phyloP scores from a whole-genome alignment of 2,329 filamentous ascomycete species.

The Cryphonectria carpinicola region DNA sequence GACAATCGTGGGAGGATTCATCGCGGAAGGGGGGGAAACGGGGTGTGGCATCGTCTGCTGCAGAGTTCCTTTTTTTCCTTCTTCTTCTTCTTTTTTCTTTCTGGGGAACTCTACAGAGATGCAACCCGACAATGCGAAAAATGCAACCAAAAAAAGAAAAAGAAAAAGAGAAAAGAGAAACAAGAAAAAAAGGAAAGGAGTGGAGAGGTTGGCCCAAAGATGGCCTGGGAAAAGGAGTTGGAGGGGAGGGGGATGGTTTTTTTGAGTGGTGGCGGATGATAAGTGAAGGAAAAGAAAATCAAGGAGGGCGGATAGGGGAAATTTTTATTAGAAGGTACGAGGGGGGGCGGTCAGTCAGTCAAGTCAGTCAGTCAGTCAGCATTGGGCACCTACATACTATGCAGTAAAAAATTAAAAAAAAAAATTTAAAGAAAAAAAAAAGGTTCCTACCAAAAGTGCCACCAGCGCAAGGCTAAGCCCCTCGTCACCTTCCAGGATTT shows the following conservation, averaged over 20 bases:
- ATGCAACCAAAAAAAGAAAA: not conserved
- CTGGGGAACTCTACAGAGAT: conserved; percentile 4
- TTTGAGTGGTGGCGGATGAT: not conserved
- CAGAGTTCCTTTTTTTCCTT: conserved; percentile 3
- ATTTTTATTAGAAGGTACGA: not conserved
- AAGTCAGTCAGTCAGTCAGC: not conserved
- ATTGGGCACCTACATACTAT: conserved; percentile 3
- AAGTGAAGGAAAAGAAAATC: not conserved
- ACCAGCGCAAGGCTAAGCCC: not conserved
- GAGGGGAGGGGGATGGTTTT: not conserved
- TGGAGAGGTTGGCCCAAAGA: conserved; percentile 28
- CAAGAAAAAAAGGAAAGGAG: conserved; percentile 19
- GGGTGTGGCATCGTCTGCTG: conserved; percentile 32
- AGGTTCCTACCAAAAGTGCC: not conserved
- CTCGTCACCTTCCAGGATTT: conserved; percentile 9
- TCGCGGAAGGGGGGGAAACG: conserved; percentile 30
- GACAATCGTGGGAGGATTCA: conserved; percentile 32
- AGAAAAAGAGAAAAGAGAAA: conserved; percentile 5
- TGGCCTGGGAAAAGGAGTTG: conserved; percentile 14
- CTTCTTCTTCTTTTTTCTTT: not conserved
- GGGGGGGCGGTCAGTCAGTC: conserved; percentile 3
- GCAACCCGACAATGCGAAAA: not conserved
- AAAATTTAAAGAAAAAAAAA: not conserved
- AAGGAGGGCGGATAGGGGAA: not conserved
- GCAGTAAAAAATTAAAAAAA: not conserved